Conservation (phyloP, 495 filamentous ascomycete species). For the Aspergillus haitiensis region DNA sequence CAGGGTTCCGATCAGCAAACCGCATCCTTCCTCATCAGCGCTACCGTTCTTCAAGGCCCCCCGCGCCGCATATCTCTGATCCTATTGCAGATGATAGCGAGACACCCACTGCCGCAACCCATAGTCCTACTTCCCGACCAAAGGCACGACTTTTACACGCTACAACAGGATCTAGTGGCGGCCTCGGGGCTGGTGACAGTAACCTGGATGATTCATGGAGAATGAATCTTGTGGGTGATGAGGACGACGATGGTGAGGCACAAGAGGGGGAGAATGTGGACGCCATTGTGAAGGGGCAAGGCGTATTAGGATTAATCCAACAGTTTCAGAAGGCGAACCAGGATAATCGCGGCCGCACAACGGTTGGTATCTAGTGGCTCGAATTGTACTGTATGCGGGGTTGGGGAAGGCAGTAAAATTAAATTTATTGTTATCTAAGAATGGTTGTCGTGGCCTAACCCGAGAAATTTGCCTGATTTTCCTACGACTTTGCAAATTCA, state of each 20-base stretch:
- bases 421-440: not conserved
- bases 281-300: slow-evolving; percentile 49
- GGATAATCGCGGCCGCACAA: slow-evolving; percentile 52
- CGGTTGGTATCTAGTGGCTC: slow-evolving; percentile 35
- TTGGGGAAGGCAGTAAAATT: not conserved
- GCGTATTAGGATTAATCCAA: slow-evolving; percentile 81
- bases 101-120: slow-evolving; percentile 27
- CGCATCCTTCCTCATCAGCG: slow-evolving; percentile 52
- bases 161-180: slow-evolving; percentile 43
- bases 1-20: slow-evolving; percentile 47
- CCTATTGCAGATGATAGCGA: slow-evolving; percentile 50
- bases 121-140: slow-evolving; percentile 27
- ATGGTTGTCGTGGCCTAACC: too few relatives aligned
- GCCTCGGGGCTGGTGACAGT: slow-evolving; percentile 51
- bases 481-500: too few relatives aligned
- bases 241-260: slow-evolving; percentile 46
- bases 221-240: slow-evolving; percentile 52
- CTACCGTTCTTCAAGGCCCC: slow-evolving; percentile 45
- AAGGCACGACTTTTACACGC: slow-evolving; percentile 21
- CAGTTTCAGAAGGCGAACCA: slow-evolving; percentile 87
- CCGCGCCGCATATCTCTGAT: slow-evolving; percentile 32
- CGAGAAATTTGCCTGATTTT: too few relatives aligned
- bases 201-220: slow-evolving; percentile 66
- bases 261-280: slow-evolving; percentile 53
- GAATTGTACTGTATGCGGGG: not conserved